Conservation (phyloP, 352 stramenopile genomes). For the Phytophthora podocarpi region DNA sequence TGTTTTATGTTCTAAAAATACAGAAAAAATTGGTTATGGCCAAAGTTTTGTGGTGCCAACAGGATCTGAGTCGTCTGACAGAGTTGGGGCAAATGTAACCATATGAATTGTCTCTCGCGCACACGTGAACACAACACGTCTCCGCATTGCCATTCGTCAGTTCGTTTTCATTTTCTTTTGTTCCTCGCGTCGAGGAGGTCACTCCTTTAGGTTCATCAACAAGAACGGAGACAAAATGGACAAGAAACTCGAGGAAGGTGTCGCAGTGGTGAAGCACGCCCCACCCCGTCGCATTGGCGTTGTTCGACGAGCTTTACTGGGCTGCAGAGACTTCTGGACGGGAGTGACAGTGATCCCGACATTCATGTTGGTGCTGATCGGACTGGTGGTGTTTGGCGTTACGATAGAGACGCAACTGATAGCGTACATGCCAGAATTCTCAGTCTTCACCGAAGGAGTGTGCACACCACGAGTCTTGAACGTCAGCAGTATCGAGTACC, state of each 20-base stretch:
- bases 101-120: constrained; percentile 10
- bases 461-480: constrained; percentile 18
- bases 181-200: no score
- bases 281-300: not conserved
- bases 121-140: constrained; percentile 14
- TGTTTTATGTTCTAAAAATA: no score
- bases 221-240: not conserved
- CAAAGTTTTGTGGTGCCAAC: no score
- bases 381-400: constrained; percentile 6
- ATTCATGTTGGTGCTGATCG: constrained; percentile 6
- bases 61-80: no score
- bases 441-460: constrained; percentile 6
- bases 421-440: not conserved
- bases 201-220: not conserved
- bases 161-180: constrained; percentile 23
- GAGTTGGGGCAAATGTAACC: no score
- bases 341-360: constrained; percentile 9
- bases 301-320: not conserved
- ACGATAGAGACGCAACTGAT: constrained; percentile 18
- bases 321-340: constrained; percentile 9
- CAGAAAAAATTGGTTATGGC: no score
- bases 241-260: constrained; percentile 14
- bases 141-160: constrained; percentile 5
- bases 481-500: constrained; percentile 21
- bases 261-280: not conserved